phyloP scores from a whole-genome alignment of 805 yeast species.

The Wickerhamomyces xylosicus region DNA sequence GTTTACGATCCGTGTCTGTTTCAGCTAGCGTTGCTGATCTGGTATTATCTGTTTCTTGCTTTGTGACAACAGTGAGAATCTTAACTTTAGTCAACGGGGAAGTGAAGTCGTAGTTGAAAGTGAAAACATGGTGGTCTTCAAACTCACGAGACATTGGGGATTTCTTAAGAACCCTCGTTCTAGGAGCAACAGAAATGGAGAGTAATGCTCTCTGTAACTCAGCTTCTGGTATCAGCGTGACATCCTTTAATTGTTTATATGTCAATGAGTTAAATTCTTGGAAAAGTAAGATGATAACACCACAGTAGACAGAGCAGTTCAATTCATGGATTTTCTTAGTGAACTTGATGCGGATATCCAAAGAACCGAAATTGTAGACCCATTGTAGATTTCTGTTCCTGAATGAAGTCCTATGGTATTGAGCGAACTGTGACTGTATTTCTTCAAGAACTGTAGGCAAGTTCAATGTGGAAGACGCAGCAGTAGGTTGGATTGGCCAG shows the following conservation, averaged over 20 bases:
- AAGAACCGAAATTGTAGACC: conserved; percentile 78
- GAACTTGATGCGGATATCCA: conserved; percentile 66
- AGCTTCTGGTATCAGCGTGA: conserved; percentile 60
- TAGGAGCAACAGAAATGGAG: conserved; percentile 77
- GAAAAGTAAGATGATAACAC: conserved; percentile 68
- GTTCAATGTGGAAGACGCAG: conserved; percentile 20
- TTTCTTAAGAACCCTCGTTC: conserved; percentile 65
- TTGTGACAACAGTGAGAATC: conserved; percentile 49
- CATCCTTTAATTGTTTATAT: conserved; percentile 47
- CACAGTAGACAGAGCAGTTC: conserved; percentile 72
- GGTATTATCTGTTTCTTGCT: conserved; percentile 35
- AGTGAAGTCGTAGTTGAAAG: conserved; percentile 57
- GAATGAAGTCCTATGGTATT: conserved; percentile 39
- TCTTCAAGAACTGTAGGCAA: conserved; percentile 35
- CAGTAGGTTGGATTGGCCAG: conserved; percentile 51
- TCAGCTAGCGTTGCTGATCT: conserved; percentile 37
- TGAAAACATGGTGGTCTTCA: conserved; percentile 49
- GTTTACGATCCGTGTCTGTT: conserved; percentile 52
- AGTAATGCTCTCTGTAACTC: conserved; percentile 73
- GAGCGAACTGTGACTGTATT: conserved; percentile 35
- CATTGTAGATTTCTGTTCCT: conserved; percentile 56
- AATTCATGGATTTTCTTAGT: conserved; percentile 66
- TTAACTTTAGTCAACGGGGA: conserved; percentile 62
- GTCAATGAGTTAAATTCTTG: conserved; percentile 45
- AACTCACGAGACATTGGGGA: conserved; percentile 69